Evolutionary conservation across 768 basidiomycete species (phyloP).

Genomic region (Mycena latifolia): DNA sequence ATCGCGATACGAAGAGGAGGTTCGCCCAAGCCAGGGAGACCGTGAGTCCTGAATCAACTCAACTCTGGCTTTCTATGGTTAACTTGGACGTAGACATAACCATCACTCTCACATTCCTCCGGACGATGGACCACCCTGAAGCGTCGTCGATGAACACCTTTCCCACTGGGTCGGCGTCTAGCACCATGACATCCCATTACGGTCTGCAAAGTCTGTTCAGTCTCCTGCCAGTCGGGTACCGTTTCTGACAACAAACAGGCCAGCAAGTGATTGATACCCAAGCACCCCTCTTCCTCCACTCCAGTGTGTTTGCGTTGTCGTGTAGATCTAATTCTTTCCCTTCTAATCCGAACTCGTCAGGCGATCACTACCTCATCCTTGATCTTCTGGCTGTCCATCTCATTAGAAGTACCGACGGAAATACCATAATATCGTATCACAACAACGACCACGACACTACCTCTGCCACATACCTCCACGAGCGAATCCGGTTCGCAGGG

Average conservation of each 20-base stretch:
- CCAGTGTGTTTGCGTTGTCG: conserved; percentile 6
- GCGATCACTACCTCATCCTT: conserved; percentile 51
- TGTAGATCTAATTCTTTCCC: not conserved
- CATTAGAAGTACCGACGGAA: conserved; percentile 56
- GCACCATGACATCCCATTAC: conserved; percentile 23
- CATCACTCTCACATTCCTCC: conserved; percentile 66
- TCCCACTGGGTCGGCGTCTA: conserved; percentile 4
- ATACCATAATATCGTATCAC: conserved; percentile 65
- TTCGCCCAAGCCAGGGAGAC: conserved; percentile 55
- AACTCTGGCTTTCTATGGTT: not conserved
- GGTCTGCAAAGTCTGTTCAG: conserved; percentile 4
- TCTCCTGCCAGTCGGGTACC: not conserved
- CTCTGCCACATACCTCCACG: conserved; percentile 55
- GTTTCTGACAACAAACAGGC: not conserved
- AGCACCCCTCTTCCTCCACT: conserved; percentile 29
- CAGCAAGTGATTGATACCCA: conserved; percentile 34
- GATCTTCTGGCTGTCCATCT: conserved; percentile 64
- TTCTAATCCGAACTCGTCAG: conserved; percentile 26
- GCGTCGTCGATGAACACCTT: conserved; percentile 22
- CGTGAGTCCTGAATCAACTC: conserved; percentile 53
- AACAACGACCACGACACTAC: conserved; percentile 53
- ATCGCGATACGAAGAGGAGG: conserved; percentile 69
- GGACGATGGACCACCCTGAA: conserved; percentile 47
- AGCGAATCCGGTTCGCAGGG: conserved; percentile 62
- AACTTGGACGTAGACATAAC: conserved; percentile 51